Evolutionary conservation across 345 rosid species (phyloP), one percentile per base, ranked within the genome.

Genomic region (Cardamine resedifolia): DNA sequence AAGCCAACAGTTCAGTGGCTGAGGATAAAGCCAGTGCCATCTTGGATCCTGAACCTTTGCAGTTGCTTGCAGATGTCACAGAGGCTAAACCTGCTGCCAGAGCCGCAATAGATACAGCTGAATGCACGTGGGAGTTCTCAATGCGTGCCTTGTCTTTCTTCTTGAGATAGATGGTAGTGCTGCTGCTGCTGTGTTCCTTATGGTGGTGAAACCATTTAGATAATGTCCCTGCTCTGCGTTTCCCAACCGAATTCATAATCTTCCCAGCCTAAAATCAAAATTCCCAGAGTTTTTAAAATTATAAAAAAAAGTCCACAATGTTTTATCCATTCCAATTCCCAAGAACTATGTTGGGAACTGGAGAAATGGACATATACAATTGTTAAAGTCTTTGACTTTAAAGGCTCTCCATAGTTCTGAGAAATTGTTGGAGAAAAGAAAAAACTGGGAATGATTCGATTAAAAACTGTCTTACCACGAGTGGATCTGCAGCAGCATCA

Each of bases 61-160:
- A 78, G 58, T 74, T 82, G 50, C 87, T 85, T 19, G 85, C 80
- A 12, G 88, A 86, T n/a, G 94, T 77, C 48, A 79, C 88, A n/a
- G 96, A 83, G 20, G 99, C 97, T 77, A 95, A 71, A 7, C 88
- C 99, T n/a, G 96, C 96, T 2, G 99, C 99, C 68, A 95, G 82
- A 50, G 92, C 91, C 0, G 99, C 97, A 71, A 95, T 74, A 23
- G 99, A 89, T 49, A 91, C 62, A 24, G 96, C 85, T 7, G 99
- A 85, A 74, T 95, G 96, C 70, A 86, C 52, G 14, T 74, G 87
- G 0, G 97, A 96, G 38, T 83, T 89, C 55, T 95, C 99, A 14
- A 86, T 81, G 0, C 99, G 87, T 2, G 78, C 83, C 78, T 73
- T 84, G 19, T 95, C 99, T 72, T 91, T 95, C 85, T 85, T 94